These are phyloP conservation scores for Epichloe sibirici DNA, from an alignment of 2,329 filamentous ascomycete genomes.

Conservation along the genomic window DNA sequence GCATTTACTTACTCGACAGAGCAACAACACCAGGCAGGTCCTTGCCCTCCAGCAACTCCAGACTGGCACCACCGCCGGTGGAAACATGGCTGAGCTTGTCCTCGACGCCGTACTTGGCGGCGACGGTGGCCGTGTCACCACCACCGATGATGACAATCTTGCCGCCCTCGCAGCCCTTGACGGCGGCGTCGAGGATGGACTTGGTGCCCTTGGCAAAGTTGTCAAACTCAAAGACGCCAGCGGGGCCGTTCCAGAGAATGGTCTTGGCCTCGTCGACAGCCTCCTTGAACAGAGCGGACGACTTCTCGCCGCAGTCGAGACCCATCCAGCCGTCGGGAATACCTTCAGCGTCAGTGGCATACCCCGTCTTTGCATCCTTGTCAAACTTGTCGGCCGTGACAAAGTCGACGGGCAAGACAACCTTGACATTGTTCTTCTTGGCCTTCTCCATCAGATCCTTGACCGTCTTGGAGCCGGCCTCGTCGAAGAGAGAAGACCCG, in stretches of 20 bases:
- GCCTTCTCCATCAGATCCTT: conserved; percentile 83
- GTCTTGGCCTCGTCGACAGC: conserved; percentile 84
- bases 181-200: conserved; percentile 78
- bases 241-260: conserved; percentile 97
- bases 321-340: conserved; percentile 98
- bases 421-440: conserved; percentile 89
- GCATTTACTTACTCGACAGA: conserved; percentile 62
- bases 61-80: conserved; percentile 86
- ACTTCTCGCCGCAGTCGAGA: conserved; percentile 86
- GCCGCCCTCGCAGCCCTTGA: conserved; percentile 58
- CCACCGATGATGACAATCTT: conserved; percentile 98
- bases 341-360: conserved; percentile 74
- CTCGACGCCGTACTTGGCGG: conserved; percentile 93
- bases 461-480: conserved; percentile 87
- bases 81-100: conserved; percentile 97
- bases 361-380: conserved; percentile 67
- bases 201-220: conserved; percentile 89
- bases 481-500: conserved; percentile 83
- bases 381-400: conserved; percentile 92
- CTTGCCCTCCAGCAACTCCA: conserved; percentile 97
- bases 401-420: conserved; percentile 90
- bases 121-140: conserved; percentile 95
- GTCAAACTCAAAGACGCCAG: conserved; percentile 95
- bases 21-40: conserved; percentile 87
- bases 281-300: conserved; percentile 74